Base-by-base conservation (phyloP, 768 basidiomycete species). In the Auricularia heimuer region DNA sequence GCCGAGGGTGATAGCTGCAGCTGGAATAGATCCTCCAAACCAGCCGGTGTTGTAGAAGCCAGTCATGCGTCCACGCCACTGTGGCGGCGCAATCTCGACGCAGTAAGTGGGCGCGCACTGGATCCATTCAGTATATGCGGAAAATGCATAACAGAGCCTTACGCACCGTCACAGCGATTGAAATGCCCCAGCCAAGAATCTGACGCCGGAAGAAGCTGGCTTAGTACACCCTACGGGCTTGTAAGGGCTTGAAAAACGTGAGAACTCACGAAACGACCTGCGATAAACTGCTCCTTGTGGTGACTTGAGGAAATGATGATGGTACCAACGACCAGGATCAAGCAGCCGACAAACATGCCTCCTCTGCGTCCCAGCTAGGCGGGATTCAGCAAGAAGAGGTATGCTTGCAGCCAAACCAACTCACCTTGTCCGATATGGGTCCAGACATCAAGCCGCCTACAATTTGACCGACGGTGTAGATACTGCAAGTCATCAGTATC, bases 41-140 rank as follows among this genome's bases (percentile, higher is more conserved):
- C 67, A 64, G 61, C 65, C 65, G 18, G 54, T 42, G 44, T 56
- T 66, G 34, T 51, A 82, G 77, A 82, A 70, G 64, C 80, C 82
- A 47, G 81, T 79, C 69, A 83, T 71, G 37, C 79, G 75, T 63
- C 81, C 82, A 67, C 82, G 76, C 82, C 81, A 84, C 74, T 82
- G 81, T 18, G 83, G 82, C 56, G 85, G 85, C 12, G 82, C 80
- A 72, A 85, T 82, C 71, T 86, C 85, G 21, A 81, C 79, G 8
- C 81, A 79, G 70, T 84, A 85, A 16, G 81, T 73, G 3, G 71
- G 73, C 2, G 75, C 71, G 24, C 24, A 24, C 47, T 51, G 21
- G 21, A 18, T 18, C 18, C 11, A 51, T 61, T 42, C 14, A 39
- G 60, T 35, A 14, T 12, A 61, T 14, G 60, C n/a, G 3, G 21